Evolutionary conservation across 2,329 filamentous ascomycete species (phyloP), one percentile per base, ranked within the genome.

Genomic region (Aspergillus sp.): DNA sequence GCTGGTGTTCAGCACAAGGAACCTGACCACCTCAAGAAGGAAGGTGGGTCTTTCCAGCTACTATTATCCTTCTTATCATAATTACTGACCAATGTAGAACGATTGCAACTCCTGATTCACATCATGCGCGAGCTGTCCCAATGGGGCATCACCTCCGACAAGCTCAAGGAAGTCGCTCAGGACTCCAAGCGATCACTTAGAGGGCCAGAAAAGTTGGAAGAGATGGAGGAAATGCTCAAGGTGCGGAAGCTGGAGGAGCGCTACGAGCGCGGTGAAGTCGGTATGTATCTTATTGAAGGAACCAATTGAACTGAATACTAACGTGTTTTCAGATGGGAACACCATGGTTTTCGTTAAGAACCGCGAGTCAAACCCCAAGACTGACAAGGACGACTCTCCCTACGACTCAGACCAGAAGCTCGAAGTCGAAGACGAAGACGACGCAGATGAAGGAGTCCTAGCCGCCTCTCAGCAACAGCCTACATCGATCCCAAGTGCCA

Each of bases 11-110:
- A 66, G 36, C 73, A 75, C 58, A 70, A 64, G 55, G 73, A 75
- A 55, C 73, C 73, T 3, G 72, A 75, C 45, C 73, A 76, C 55
- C 54, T 74, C 19, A 61, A 65, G 43, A 73, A 72, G 59, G 64
- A 68, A 36, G 66, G 72, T 75, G 63, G 52, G 71, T 56, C 12
- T 9, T 42, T 26, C 7, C 7, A 26, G 35, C 19, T 39, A 27
- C 7, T 9, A 5, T 4, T 10, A 8, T 28, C 5, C 4, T 39
- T 28, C 36, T 26, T 4, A 12, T 43, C 19, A 19, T 19, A 19
- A 19, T 19, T 19, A 19, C 29, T 43, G 26, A 43, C 30, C 2
- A 9, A 38, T 5, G 42, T 10, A 69, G 67, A 64, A 43, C 61
- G 67, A 4, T 57, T 69, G 46, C 57, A 60, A 29, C 63, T 70